These are phyloP conservation scores for Thielaviopsis punctulata DNA, from an alignment of 2,329 filamentous ascomycete genomes.

Conservation along the genomic window DNA sequence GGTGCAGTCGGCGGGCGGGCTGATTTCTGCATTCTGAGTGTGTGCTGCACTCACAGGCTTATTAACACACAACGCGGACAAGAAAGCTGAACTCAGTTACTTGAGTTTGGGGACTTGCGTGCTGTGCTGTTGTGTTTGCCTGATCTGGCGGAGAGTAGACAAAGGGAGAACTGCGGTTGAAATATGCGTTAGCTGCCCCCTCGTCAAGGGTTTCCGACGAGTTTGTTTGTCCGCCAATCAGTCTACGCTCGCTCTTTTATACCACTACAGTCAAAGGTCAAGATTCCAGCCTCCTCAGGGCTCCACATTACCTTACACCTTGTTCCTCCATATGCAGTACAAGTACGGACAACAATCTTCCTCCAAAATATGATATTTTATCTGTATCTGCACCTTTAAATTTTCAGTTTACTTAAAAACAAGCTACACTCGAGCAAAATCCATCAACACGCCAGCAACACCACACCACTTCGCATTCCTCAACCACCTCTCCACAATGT, in stretches of 20 bases:
- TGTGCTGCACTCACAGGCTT: not conserved
- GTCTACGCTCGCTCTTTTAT: not conserved
- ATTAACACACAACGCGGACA: not conserved
- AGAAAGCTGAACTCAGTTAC: not conserved
- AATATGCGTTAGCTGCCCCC: not conserved
- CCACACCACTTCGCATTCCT: too few relatives aligned
- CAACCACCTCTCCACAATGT: constrained; percentile 12
- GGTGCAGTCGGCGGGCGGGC: not conserved
- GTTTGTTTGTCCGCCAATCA: not conserved
- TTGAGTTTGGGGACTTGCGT: not conserved
- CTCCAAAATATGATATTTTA: not conserved
- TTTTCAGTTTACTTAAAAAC: not conserved
- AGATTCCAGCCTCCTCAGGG: not conserved
- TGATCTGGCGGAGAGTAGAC: not conserved
- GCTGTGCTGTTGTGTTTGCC: not conserved
- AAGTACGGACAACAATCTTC: not conserved
- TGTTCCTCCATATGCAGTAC: not conserved
- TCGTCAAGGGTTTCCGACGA: not conserved
- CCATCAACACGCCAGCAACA: not conserved
- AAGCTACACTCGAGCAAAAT: not conserved
- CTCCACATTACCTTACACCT: not conserved
- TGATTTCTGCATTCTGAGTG: not conserved
- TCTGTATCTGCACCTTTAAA: not conserved
- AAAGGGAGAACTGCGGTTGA: not conserved
- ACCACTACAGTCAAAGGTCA: too few relatives aligned